Conservation (phyloP, 2,329 filamentous ascomycete species). For the Allantophomopsis cytisporea region DNA sequence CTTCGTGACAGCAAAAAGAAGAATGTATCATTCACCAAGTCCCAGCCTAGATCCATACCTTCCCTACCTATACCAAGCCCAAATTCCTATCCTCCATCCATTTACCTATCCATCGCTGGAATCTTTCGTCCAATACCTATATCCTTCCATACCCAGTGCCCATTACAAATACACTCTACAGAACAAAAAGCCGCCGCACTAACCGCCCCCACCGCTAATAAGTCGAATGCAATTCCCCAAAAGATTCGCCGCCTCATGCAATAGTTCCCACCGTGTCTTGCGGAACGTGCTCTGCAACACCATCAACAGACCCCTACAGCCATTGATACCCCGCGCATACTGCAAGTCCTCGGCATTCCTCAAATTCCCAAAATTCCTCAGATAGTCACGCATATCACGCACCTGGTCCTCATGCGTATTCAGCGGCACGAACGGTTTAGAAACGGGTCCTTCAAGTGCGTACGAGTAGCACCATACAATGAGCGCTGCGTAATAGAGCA, state of each 20-base stretch:
- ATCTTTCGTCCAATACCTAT: too few species aligned
- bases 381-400: conserved; percentile 66
- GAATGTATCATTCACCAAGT: too few species aligned
- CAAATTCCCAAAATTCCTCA: conserved; percentile 59
- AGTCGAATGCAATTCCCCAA: conserved; percentile 66
- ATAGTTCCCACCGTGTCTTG: conserved; percentile 77
- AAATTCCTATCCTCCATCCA: too few species aligned
- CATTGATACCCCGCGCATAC: conserved; percentile 61
- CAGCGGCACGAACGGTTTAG: conserved; percentile 25
- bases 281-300: conserved; percentile 72
- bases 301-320: conserved; percentile 68
- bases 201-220: conserved; percentile 7
- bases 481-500: conserved; percentile 81
- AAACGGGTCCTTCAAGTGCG: conserved; percentile 70
- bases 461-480: conserved; percentile 95
- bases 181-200: neutral
- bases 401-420: conserved; percentile 51
- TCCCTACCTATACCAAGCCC: too few species aligned
- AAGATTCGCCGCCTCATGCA: conserved; percentile 74
- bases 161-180: too few species aligned
- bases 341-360: conserved; percentile 66
- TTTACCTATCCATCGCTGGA: too few species aligned
- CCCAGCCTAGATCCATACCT: too few species aligned
- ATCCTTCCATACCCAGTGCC: too few species aligned
- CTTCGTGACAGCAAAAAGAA: too few species aligned